Base-by-base conservation (phyloP, 495 filamentous ascomycete species). In the Tuber borchii region DNA sequence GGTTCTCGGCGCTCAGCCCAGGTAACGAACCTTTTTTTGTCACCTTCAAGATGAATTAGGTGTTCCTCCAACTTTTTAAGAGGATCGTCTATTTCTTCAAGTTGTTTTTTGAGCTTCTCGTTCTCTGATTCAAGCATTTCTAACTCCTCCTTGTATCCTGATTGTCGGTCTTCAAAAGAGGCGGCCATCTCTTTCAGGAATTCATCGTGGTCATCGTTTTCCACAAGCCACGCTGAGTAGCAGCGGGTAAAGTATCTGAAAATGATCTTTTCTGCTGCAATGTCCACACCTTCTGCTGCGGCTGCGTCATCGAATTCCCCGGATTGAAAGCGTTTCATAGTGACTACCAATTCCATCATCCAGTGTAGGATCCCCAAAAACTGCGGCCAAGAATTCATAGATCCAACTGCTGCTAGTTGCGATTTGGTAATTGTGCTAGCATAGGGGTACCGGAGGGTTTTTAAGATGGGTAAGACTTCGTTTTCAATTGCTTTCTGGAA, bases 331-430 rank as follows among this genome's bases (percentile, higher is more conserved):
- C 90, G 85, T 73, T 98, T 93, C 84, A 97, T 90, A 90, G 97
- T 97, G 34, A 37, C 34, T 19, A 93, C 93, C 70, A 98, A 85
- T 84, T 97, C 94, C 94, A 99, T 96, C 89, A 99, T 91, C 95
- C 95, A 99, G 84, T 99, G 95, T 70, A 99, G 87, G 85, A 98
- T 87, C 0, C 93, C 96, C 39, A 98, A 86, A 82, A 98, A 97
- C 0, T 92, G 93, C 42, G 91, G 90, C 95, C 95, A 99, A 8
- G 77, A 75, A 80, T 97, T 97, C 82, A 95, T 93, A 16, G 93
- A 94, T 72, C 95, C 96, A 7, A 98, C 96, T 1, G 95, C 95
- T 1, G 93, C 88, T 71, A 98, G 93, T 82, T 97, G 93, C 42
- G 92, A 95, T 82, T 97, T 98, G 71, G 93, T 96, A 82, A 98